These are phyloP conservation scores for Teunomyces aglyptinius DNA, from an alignment of 805 yeast genomes.

Conservation along the genomic window DNA sequence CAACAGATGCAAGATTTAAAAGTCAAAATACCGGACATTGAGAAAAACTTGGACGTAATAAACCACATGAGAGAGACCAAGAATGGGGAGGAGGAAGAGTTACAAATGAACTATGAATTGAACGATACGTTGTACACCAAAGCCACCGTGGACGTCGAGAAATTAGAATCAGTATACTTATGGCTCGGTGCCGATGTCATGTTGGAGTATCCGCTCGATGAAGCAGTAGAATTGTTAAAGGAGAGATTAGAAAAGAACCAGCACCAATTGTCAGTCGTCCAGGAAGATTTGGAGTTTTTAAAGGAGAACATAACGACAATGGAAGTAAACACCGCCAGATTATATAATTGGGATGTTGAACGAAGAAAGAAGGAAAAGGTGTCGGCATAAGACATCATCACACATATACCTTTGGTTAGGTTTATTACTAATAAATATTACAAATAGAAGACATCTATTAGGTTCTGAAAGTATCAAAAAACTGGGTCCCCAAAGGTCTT, in stretches of 20 bases:
- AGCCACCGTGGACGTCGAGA: conserved; percentile 65
- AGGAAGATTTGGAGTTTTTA: conserved; percentile 80
- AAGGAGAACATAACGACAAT: conserved; percentile 92
- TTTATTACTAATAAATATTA: not conserved
- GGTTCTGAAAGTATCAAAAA: conserved; percentile 57
- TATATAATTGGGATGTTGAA: conserved; percentile 86
- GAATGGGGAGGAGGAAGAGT: conserved; percentile 27
- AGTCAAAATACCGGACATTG: conserved; percentile 86
- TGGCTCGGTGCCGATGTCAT: conserved; percentile 99
- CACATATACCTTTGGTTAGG: not conserved
- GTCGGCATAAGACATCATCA: not conserved
- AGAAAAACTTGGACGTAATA: conserved; percentile 77
- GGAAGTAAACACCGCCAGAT: conserved; percentile 95
- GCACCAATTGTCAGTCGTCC: conserved; percentile 56
- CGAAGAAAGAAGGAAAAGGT: conserved; percentile 50
- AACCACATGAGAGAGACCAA: conserved; percentile 52
- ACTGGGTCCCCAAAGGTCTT: conserved; percentile 58
- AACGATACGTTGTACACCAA: conserved; percentile 89
- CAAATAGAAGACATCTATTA: conserved; percentile 14
- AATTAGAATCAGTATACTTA: conserved; percentile 60
- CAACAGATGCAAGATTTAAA: conserved; percentile 52
- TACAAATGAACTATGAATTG: conserved; percentile 78
- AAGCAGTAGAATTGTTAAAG: conserved; percentile 71
- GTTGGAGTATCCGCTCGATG: conserved; percentile 90
- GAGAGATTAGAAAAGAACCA: conserved; percentile 63